Conservation (phyloP, 202 grass and related monocot genomes). For the Bolboschoenoplectus hybrid region DNA sequence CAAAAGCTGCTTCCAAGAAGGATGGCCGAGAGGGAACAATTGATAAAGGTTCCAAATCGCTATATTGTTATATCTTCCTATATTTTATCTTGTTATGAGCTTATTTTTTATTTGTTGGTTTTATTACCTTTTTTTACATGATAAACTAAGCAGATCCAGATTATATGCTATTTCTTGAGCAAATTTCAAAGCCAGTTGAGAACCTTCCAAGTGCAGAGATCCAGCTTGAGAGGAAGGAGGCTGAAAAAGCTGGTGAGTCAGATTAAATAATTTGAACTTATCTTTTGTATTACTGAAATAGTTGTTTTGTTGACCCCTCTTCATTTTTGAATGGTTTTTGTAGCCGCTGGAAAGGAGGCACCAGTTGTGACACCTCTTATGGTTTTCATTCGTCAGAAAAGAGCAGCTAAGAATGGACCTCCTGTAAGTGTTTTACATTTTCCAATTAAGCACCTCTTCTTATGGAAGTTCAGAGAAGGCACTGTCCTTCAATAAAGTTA, state of each 20-base stretch:
- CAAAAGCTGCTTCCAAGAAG: conserved; percentile 77
- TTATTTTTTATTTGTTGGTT: conserved; percentile 33
- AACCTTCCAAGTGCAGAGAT: conserved; percentile 98
- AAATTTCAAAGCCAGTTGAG: conserved; percentile 82
- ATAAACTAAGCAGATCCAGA: conserved; percentile 66
- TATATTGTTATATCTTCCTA: conserved; percentile 13
- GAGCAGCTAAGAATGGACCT: conserved; percentile 83
- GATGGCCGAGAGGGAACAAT: conserved; percentile 89
- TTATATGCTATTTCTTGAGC: conserved; percentile 92
- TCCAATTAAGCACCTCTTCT: background rate
- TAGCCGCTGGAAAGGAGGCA: conserved; percentile 85
- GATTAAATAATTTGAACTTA: conserved; percentile 23
- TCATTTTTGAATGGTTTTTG: conserved; percentile 19
- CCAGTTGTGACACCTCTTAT: conserved; percentile 90
- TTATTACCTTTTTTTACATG: conserved; percentile 37
- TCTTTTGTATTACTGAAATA: conserved; percentile 39
- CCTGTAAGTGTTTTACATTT: conserved; percentile 52
- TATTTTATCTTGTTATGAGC: background rate
- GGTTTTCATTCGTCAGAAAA: conserved; percentile 90
- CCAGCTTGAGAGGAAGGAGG: conserved; percentile 98
- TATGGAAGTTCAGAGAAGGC: background rate
- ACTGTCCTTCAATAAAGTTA: background rate
- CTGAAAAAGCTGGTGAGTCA: conserved; percentile 87
- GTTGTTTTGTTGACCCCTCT: background rate
- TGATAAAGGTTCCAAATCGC: conserved; percentile 60